phyloP scores from a whole-genome alignment of 75 land plant species.

The Cunninghamia lanceolata region DNA sequence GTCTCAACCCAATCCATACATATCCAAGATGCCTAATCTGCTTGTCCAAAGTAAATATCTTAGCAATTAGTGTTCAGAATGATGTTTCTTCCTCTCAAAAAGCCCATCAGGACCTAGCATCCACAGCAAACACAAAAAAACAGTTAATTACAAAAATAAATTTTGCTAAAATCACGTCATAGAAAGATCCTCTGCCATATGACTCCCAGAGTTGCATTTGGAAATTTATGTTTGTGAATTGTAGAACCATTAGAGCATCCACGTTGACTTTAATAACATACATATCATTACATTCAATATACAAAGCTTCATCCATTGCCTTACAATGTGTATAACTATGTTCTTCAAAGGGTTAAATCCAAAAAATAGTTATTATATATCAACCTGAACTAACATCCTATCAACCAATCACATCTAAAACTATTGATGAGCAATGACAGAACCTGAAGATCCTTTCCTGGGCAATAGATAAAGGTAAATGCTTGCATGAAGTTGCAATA shows the following conservation, averaged over 20 bases:
- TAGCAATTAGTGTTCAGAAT: slow-evolving; percentile 3
- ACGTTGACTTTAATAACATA: not conserved
- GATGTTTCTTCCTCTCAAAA: slow-evolving; percentile 8
- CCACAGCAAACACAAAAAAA: not conserved
- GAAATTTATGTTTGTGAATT: not conserved
- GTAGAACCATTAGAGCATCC: not conserved
- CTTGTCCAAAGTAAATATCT: not conserved
- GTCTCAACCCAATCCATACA: not conserved
- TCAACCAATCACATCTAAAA: not conserved
- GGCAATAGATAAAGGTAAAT: not conserved
- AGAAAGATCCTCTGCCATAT: not conserved
- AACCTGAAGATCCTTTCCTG: not conserved
- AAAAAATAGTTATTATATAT: not conserved
- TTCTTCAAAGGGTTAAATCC: not conserved
- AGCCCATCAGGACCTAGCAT: slow-evolving; percentile 8
- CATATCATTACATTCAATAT: not conserved
- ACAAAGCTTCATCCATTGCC: not conserved
- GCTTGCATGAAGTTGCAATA: no score
- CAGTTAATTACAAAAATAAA: not conserved
- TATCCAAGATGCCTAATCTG: slow-evolving; percentile 1
- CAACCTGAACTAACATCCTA: not conserved
- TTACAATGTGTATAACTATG: not conserved
- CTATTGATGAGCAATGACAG: not conserved
- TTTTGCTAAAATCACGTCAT: not conserved
- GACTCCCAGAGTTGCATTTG: not conserved